phyloP scores from a whole-genome alignment of 2,329 filamentous ascomycete species.

The Elsinoe batatas region DNA sequence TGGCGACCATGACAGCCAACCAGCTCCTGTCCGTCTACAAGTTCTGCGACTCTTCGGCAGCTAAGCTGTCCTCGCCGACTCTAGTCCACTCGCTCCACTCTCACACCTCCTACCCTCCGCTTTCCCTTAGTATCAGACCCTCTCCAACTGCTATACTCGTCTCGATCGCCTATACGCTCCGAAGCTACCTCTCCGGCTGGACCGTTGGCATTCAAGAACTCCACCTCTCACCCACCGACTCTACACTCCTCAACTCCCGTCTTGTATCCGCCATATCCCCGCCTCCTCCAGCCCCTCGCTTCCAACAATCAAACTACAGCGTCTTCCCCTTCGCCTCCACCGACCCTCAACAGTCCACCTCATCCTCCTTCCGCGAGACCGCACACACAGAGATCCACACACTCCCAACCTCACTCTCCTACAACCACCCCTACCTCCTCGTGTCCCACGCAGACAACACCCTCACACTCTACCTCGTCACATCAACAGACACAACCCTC shows the following conservation, averaged over 20 bases:
- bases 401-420: conserved; percentile 42
- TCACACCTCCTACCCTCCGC: conserved; percentile 64
- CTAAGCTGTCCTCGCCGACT: conserved; percentile 15
- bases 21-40: conserved; percentile 69
- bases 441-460: conserved; percentile 82
- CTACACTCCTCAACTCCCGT: conserved; percentile 40
- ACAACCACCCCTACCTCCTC: conserved; percentile 72
- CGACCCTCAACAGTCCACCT: conserved; percentile 17
- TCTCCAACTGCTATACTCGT: conserved; percentile 57
- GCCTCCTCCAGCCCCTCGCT: conserved; percentile 32
- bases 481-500: conserved; percentile 55
- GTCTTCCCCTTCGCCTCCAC: conserved; percentile 16
- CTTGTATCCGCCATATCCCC: conserved; percentile 42
- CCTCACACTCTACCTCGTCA: conserved; percentile 70
- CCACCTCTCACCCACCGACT: conserved; percentile 46
- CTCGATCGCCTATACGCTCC: conserved; percentile 77
- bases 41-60: conserved; percentile 32
- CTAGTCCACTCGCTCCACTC: conserved; percentile 72
- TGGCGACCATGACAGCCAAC: conserved; percentile 66
- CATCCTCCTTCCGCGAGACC: conserved; percentile 14
- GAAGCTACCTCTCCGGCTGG: conserved; percentile 69
- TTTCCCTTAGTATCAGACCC: conserved; percentile 73
- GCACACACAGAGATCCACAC: conserved; percentile 26
- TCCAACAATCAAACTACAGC: conserved; percentile 15
- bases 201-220: conserved; percentile 88